phyloP scores from a whole-genome alignment of 345 rosid species.

The Corchorus olitorius region DNA sequence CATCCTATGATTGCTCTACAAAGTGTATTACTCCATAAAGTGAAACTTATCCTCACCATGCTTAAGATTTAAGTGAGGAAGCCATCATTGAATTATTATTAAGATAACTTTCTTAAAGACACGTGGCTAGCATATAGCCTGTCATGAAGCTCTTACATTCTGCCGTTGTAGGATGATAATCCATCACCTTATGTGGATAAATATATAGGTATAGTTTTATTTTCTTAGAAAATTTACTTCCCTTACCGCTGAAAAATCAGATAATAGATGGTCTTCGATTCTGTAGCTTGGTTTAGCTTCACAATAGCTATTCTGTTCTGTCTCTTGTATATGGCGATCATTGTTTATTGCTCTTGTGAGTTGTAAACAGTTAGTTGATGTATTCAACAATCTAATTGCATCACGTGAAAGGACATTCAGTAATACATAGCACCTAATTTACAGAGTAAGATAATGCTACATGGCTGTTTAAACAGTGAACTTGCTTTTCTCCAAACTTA shows the following conservation, averaged over 20 bases:
- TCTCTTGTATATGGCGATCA: background rate
- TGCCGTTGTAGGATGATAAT: background rate
- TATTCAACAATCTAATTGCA: background rate
- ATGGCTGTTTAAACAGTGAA: conserved; percentile 8
- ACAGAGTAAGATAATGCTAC: conserved; percentile 3
- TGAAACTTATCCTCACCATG: background rate
- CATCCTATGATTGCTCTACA: background rate
- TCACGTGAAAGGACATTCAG: background rate
- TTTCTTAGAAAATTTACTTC: background rate
- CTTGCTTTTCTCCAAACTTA: conserved; percentile 7
- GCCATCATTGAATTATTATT: background rate
- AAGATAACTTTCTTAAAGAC: background rate
- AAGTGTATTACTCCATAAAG: background rate
- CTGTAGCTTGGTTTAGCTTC: background rate
- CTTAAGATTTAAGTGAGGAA: background rate
- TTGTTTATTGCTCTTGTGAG: background rate
- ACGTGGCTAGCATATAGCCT: background rate
- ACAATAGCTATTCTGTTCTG: background rate
- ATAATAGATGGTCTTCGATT: background rate
- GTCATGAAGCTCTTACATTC: conserved; percentile 1
- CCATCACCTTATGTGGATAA: background rate
- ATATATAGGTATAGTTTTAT: background rate
- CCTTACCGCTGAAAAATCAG: background rate
- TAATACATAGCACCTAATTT: background rate
- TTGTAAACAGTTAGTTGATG: background rate